A percentile compares a stretch with the other conserved stretches of the same genome.
phyloP scores from a whole-genome alignment of 169 alveolate species.

The Plasmodium blacklocki region DNA sequence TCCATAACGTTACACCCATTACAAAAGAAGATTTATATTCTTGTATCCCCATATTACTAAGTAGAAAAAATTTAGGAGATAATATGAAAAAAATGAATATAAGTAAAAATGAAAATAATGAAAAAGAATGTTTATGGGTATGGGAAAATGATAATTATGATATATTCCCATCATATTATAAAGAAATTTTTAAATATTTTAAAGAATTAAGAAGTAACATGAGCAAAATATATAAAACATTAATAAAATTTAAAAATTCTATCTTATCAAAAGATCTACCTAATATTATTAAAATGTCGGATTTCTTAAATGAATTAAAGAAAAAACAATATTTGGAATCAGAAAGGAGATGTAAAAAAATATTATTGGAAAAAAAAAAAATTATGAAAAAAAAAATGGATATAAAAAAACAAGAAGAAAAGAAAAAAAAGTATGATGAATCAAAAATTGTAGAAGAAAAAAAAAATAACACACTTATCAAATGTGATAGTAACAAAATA shows the following conservation, averaged over 20 bases:
- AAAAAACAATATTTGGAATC: constrained; percentile 68
- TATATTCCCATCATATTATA: constrained; percentile 62
- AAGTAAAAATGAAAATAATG: constrained; percentile 72
- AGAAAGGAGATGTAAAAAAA: constrained; percentile 65
- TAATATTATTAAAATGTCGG: constrained; percentile 36
- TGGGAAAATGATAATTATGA: constrained; percentile 77
- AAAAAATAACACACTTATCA: constrained; percentile 37
- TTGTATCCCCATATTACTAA: constrained; percentile 58
- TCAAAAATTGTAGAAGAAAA: constrained; percentile 41
- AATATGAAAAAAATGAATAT: constrained; percentile 66
- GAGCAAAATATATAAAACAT: constrained; percentile 69
- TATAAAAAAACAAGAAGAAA: constrained; percentile 72
- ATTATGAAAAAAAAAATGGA: constrained; percentile 69
- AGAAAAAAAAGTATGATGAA: constrained; percentile 60
- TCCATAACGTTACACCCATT: constrained; percentile 10
- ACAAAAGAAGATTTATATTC: constrained; percentile 49
- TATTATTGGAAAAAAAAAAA: constrained; percentile 63
- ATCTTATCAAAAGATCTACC: constrained; percentile 50
- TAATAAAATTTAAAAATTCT: constrained; percentile 58
- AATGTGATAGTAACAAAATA: constrained; percentile 20
- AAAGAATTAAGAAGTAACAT: constrained; percentile 56
- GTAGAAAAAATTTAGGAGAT: constrained; percentile 73
- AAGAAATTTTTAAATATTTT: constrained; percentile 58
- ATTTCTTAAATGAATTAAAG: constrained; percentile 68
- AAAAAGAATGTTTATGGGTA: constrained; percentile 74